Percentiles rank a stretch among this genome's conserved stretches.
These are phyloP conservation scores for Podospora anserina DNA, from an alignment of 495 filamentous ascomycete genomes.

Conservation along the genomic window DNA sequence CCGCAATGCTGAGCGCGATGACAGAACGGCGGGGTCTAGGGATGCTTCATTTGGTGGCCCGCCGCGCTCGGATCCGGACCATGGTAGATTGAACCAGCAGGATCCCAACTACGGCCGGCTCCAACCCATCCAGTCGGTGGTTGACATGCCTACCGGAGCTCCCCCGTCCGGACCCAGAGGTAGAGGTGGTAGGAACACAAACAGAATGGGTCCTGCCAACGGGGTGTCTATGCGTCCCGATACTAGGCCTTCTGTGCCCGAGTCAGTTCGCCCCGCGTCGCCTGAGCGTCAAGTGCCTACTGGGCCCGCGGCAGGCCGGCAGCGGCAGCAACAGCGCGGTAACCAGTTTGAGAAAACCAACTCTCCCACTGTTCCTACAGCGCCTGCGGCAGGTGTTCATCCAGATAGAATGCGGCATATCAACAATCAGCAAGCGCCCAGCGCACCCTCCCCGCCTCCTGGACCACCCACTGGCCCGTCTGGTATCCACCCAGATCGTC, in stretches of 20 bases:
- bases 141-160: slow-evolving; percentile 35
- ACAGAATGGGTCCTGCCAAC: slow-evolving; percentile 32
- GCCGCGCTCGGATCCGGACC: slow-evolving; percentile 48
- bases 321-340: slow-evolving; percentile 20
- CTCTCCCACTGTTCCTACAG: slow-evolving; percentile 21
- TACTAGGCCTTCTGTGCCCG: slow-evolving; percentile 32
- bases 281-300: slow-evolving; percentile 50
- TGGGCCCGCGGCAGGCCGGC: slow-evolving; percentile 41
- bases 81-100: slow-evolving; percentile 54
- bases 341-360: slow-evolving; percentile 35
- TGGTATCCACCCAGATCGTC: slow-evolving; percentile 51
- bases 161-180: slow-evolving; percentile 72
- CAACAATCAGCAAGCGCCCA: slow-evolving; percentile 22
- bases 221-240: slow-evolving; percentile 38
- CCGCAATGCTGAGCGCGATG: slow-evolving; percentile 37
- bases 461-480: slow-evolving; percentile 18
- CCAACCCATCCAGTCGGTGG: slow-evolving; percentile 50
- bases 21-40: slow-evolving; percentile 36
- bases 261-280: slow-evolving; percentile 39
- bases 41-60: slow-evolving; percentile 32
- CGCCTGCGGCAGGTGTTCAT: slow-evolving; percentile 36
- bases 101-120: slow-evolving; percentile 63
- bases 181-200: slow-evolving; percentile 41
- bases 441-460: slow-evolving; percentile 15
- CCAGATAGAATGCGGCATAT: slow-evolving; percentile 46